A percentile compares a stretch with the other conserved stretches of the same genome.
Conservation (phyloP, 1,139 yeast species). For the Candida mesenterica region DNA sequence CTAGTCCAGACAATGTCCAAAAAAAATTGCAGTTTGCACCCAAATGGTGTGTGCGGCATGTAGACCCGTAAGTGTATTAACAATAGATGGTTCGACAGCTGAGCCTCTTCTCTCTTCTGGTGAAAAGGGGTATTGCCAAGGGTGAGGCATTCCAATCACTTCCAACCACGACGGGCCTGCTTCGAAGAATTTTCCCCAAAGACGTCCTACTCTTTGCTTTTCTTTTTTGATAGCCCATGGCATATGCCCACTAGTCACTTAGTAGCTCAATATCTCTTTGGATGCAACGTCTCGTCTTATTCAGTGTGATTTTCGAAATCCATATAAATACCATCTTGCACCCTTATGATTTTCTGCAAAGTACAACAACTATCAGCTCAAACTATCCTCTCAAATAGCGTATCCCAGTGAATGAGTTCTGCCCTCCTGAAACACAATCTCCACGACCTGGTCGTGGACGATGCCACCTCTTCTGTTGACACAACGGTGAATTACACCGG, state of each 20-base stretch:
- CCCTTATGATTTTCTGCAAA: background rate
- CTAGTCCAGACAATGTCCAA: background rate
- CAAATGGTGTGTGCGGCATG: background rate
- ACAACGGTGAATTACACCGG: slow-evolving; percentile 1
- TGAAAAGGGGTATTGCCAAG: background rate
- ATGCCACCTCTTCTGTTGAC: slow-evolving; percentile 3
- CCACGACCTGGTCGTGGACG: slow-evolving; percentile 7
- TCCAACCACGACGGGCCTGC: too few relatives aligned
- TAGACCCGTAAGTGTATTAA: background rate
- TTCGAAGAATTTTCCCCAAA: background rate
- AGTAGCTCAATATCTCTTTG: background rate
- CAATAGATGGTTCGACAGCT: background rate
- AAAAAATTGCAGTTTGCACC: background rate
- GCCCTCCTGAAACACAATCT: slow-evolving; percentile 8
- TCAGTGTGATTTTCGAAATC: background rate
- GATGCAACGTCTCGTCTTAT: too few relatives aligned
- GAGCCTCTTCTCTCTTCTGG: background rate
- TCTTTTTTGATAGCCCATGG: background rate
- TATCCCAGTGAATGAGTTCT: background rate
- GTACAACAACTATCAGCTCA: background rate
- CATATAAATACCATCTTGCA: background rate
- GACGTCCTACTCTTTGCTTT: background rate
- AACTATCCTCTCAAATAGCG: background rate
- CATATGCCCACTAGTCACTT: background rate
- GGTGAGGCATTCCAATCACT: background rate